Base-by-base conservation (phyloP, 2,329 filamentous ascomycete genomes). In the Hypoxylon rubiginosum region DNA sequence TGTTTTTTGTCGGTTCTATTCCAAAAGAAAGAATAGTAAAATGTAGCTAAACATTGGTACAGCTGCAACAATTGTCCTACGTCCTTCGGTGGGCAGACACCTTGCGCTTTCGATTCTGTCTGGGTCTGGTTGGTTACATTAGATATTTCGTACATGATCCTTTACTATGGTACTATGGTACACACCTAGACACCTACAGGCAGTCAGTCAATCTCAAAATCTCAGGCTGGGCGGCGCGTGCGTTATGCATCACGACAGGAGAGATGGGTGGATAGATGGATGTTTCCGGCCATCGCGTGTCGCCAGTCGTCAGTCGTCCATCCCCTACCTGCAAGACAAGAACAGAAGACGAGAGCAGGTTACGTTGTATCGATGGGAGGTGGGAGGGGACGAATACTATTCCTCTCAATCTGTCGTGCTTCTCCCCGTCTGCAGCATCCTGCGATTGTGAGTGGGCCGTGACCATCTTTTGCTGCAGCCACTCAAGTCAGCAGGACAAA, bases 401-500 rank as follows among this genome's bases (percentile, higher is more conserved):
- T 69, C 59, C n/a, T n/a, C 55, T 59, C 56, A 43, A 57, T 56
- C 64, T 66, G 71, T 68, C 55, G 68, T 70, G 67, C 66, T 69
- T 58, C 39, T 64, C 43, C 17, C 59, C 50, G 19, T 61, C 62
- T 65, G 52, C 64, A 67, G 57, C 41, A 15, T 17, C 46, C 32
- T 52, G 58, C 57, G 48, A 24, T 43, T 64, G 19, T 62, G 56
- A 65, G 64, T 67, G 72, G 71, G 72, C 68, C 55, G 68, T 61
- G 56, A 61, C 53, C 62, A 60, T 57, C 11, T n/a, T n/a, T 34
- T 64, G 66, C 66, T 71, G 72, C 71, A 73, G 62, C 68, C 66
- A 67, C 62, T 67, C 58, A 70, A 67, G 73, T 75, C 74, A 74
- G 64, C 72, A 75, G 73, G 72, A 71, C 74, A 74, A 75, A 75